phyloP scores from a whole-genome alignment of 2,329 filamentous ascomycete genomes.

The Alternaria sp. region DNA sequence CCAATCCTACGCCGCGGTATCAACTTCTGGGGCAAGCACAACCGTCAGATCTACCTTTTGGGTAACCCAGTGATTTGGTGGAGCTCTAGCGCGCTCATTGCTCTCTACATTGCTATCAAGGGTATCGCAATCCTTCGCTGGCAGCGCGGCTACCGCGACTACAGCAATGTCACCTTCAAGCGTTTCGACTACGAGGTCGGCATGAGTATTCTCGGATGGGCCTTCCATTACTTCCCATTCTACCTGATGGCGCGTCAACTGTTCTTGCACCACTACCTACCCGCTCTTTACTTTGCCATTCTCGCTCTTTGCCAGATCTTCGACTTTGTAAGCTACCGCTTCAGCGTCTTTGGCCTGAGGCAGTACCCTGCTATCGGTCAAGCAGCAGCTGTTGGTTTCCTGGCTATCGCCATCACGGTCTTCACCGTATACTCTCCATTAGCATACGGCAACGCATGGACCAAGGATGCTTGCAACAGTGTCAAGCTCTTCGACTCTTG shows the following conservation, averaged over 20 bases:
- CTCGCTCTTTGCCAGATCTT: constrained; percentile 88
- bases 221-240: constrained; percentile 98
- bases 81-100: constrained; percentile 80
- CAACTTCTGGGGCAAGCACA: constrained; percentile 97
- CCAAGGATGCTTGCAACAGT: constrained; percentile 81
- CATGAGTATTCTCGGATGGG: constrained; percentile 89
- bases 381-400: constrained; percentile 74
- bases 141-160: constrained; percentile 93
- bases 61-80: constrained; percentile 93
- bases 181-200: constrained; percentile 98
- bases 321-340: constrained; percentile 81
- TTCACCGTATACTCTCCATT: constrained; percentile 90
- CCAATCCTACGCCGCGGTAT: constrained; percentile 91
- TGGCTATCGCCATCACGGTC: constrained; percentile 75
- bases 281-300: constrained; percentile 93
- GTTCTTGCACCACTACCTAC: constrained; percentile 98
- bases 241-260: constrained; percentile 98
- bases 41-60: constrained; percentile 95
- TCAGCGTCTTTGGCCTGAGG: constrained; percentile 72
- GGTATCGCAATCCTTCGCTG: constrained; percentile 86
- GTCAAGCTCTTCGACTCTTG: constrained; percentile 88
- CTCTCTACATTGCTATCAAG: constrained; percentile 83
- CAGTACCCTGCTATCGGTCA: constrained; percentile 78
- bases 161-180: constrained; percentile 83
- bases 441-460: constrained; percentile 94